These are phyloP conservation scores for Globisporangium spinosum DNA, from an alignment of 352 stramenopile genomes.

Conservation along the genomic window DNA sequence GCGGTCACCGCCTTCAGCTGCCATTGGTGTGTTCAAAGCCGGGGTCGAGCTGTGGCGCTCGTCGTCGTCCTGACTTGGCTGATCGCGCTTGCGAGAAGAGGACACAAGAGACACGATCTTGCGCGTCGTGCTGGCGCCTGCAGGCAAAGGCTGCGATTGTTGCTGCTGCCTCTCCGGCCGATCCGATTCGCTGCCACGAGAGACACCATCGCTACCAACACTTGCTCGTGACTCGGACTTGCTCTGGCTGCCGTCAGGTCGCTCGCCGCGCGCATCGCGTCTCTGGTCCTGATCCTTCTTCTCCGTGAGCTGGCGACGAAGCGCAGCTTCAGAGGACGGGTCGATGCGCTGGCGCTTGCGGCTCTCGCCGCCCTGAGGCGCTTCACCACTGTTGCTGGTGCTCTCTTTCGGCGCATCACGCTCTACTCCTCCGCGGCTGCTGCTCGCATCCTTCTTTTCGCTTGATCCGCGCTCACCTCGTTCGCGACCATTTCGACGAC, in stretches of 20 bases:
- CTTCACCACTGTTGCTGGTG: constrained; percentile 18
- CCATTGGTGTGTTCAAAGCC: background rate
- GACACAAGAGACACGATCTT: constrained; percentile 83
- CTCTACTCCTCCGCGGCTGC: constrained; percentile 16
- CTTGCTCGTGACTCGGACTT: constrained; percentile 1
- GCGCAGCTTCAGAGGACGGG: constrained; percentile 44
- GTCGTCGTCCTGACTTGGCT: constrained; percentile 11
- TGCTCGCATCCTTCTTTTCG: constrained; percentile 23
- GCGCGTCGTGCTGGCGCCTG: constrained; percentile 16
- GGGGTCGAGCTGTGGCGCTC: background rate
- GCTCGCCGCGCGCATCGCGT: constrained; percentile 3
- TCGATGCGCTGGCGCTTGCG: constrained; percentile 60
- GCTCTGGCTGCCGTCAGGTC: background rate
- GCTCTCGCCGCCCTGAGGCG: constrained; percentile 21
- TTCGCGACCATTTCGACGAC: constrained; percentile 31
- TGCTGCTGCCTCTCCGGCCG: constrained; percentile 9
- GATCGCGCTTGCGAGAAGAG: constrained; percentile 65
- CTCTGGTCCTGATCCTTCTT: constrained; percentile 50
- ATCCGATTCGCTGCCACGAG: constrained; percentile 8
- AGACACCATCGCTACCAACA: background rate
- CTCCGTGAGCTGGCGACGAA: constrained; percentile 70
- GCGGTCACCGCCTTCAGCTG: constrained; percentile 9
- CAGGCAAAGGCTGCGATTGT: background rate
- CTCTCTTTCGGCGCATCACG: constrained; percentile 8
- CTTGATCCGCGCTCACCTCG: constrained; percentile 24